Percentiles rank a stretch among this genome's conserved stretches.
phyloP scores from a whole-genome alignment of 140 eudicot genomes.

The Artemisia princeps region DNA sequence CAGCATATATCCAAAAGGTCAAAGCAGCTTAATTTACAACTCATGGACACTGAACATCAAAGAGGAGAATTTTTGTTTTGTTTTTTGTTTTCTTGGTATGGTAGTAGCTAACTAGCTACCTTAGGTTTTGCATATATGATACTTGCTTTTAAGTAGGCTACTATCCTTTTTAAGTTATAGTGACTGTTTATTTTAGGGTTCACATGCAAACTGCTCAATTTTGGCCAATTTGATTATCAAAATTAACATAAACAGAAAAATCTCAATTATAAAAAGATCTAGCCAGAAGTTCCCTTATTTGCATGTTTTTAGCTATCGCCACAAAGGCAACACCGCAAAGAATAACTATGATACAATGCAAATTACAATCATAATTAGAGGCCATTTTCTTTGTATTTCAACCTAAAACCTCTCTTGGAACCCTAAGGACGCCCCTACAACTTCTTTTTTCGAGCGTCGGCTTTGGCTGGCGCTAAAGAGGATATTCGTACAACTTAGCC shows the following conservation, averaged over 20 bases:
- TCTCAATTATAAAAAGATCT: not conserved
- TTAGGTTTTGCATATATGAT: slow-evolving; percentile 21
- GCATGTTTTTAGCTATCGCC: too few relatives aligned
- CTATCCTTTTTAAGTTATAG: slow-evolving; percentile 17
- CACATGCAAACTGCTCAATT: slow-evolving; percentile 18
- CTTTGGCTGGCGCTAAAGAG: too few relatives aligned
- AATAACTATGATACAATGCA: too few relatives aligned
- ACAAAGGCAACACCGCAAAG: too few relatives aligned
- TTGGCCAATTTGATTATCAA: not conserved
- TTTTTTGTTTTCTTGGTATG: slow-evolving; percentile 6
- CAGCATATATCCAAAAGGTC: slow-evolving; percentile 9
- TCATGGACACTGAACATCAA: slow-evolving; percentile 17
- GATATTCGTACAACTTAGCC: too few relatives aligned
- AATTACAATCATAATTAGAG: too few relatives aligned
- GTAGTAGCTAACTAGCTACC: slow-evolving; percentile 9
- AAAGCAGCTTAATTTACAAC: slow-evolving; percentile 14
- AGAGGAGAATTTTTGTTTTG: slow-evolving; percentile 4
- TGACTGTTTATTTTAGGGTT: slow-evolving; percentile 16
- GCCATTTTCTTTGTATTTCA: too few relatives aligned
- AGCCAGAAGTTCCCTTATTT: not conserved
- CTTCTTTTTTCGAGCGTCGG: too few relatives aligned
- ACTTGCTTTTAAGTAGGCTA: not conserved
- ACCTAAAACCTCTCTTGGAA: too few relatives aligned
- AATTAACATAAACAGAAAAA: not conserved
- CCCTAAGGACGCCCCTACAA: too few relatives aligned